Percentiles rank a stretch among this genome's conserved stretches.
phyloP scores from a whole-genome alignment of 805 yeast genomes.

The Starmerella ratchasimensis region DNA sequence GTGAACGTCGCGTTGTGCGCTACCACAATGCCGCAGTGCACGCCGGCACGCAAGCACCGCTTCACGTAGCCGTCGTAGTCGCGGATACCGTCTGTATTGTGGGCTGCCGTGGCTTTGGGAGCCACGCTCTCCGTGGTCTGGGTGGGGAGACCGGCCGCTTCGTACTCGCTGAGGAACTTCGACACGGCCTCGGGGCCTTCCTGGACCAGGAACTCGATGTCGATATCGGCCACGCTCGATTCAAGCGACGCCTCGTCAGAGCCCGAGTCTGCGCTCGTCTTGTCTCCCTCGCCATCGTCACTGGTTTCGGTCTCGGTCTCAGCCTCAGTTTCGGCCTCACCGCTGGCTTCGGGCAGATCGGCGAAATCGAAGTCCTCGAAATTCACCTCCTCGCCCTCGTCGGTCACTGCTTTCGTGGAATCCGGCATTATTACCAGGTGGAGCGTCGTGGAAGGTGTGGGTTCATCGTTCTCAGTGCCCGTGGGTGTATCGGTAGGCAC shows the following conservation, averaged over 20 bases:
- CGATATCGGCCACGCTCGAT: conserved; percentile 15
- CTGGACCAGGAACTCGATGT: conserved; percentile 20
- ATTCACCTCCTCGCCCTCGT: conserved; percentile 2
- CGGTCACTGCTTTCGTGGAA: not conserved
- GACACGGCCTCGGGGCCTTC: conserved; percentile 21
- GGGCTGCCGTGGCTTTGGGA: conserved; percentile 10
- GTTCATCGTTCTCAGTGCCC: not conserved
- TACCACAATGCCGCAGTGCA: conserved; percentile 14
- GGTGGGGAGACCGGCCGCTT: not conserved
- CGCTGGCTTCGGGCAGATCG: conserved; percentile 43
- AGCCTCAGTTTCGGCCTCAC: conserved; percentile 5
- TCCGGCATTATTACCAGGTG: conserved; percentile 3
- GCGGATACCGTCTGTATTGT: conserved; percentile 9
- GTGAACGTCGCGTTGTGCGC: conserved; percentile 8
- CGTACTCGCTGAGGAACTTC: conserved; percentile 11
- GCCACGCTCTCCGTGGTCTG: conserved; percentile 1
- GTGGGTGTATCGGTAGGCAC: conserved; percentile 8
- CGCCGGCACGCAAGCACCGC: conserved; percentile 17
- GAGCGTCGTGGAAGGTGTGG: conserved; percentile 2
- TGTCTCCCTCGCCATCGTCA: too few relatives aligned
- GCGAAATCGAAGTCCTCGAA: conserved; percentile 62
- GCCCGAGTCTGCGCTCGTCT: too few relatives aligned
- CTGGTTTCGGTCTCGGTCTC: conserved; percentile 18
- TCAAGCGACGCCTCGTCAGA: conserved; percentile 37
- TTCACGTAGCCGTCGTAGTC: conserved; percentile 11